Percentiles rank a stretch among this genome's conserved stretches.
phyloP scores from a whole-genome alignment of 2,329 filamentous ascomycete species.

The Trichothecium sympodiale region DNA sequence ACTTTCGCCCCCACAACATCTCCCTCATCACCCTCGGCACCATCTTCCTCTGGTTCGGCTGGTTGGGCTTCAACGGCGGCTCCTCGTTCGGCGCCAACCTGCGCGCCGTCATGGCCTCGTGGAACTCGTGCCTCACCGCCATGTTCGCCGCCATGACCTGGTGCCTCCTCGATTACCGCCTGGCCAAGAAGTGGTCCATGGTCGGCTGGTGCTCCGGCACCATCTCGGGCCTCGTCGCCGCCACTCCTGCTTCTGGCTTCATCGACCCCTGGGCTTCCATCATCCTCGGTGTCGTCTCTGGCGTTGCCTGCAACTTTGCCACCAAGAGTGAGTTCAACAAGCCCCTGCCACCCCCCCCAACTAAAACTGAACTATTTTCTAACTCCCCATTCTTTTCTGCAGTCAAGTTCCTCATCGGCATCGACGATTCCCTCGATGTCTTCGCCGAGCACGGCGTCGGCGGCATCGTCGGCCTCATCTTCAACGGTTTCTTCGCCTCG shows the following conservation, averaged over 20 bases:
- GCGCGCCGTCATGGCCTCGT: slow-evolving; percentile 90
- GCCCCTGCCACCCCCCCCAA: neutral
- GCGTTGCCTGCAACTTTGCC: slow-evolving; percentile 55
- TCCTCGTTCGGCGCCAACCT: slow-evolving; percentile 91
- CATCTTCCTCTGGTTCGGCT: slow-evolving; percentile 94
- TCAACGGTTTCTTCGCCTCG: slow-evolving; percentile 63
- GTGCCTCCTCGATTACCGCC: slow-evolving; percentile 90
- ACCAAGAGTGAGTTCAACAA: slow-evolving; percentile 44
- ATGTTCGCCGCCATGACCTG: slow-evolving; percentile 88
- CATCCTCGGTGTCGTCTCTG: slow-evolving; percentile 54
- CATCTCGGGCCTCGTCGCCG: slow-evolving; percentile 60
- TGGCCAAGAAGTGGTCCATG: slow-evolving; percentile 86
- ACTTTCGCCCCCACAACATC: slow-evolving; percentile 98
- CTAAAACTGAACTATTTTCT: neutral
- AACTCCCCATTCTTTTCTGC: neutral
- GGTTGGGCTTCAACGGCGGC: slow-evolving; percentile 97
- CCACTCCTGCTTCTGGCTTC: slow-evolving; percentile 58
- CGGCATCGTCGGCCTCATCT: slow-evolving; percentile 57
- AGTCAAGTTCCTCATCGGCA: slow-evolving; percentile 51
- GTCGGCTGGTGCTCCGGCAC: slow-evolving; percentile 64
- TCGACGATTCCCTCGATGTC: slow-evolving; percentile 62
- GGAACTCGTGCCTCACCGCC: slow-evolving; percentile 91
- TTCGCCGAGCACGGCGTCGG: slow-evolving; percentile 62
- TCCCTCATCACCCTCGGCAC: slow-evolving; percentile 94
- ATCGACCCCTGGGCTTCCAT: slow-evolving; percentile 58